Conservation (phyloP, 805 yeast genomes). For the Spathaspora arborariae region DNA sequence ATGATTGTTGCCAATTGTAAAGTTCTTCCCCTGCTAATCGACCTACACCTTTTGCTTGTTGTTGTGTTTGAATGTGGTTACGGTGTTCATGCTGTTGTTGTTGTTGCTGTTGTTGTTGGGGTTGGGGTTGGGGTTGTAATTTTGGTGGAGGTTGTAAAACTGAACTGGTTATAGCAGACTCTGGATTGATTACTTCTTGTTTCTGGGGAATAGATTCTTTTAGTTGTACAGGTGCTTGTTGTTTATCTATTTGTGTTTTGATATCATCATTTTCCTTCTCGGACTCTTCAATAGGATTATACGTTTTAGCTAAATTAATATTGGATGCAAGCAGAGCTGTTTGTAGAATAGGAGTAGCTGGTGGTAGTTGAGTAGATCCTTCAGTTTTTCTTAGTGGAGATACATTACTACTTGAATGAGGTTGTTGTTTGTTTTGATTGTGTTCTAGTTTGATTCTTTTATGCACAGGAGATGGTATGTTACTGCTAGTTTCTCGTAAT, state of each 20-base stretch:
- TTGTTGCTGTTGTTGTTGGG: neutral
- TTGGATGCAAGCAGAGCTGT: neutral
- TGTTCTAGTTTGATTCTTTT: constrained; percentile 25
- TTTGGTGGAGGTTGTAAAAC: neutral
- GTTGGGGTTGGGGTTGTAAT: neutral
- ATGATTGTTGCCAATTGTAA: constrained; percentile 58
- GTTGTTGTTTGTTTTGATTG: neutral
- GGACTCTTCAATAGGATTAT: neutral
- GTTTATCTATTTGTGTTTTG: neutral
- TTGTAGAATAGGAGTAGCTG: neutral
- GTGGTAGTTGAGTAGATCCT: neutral
- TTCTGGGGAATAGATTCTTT: neutral
- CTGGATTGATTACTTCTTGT: neutral
- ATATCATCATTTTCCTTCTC: neutral
- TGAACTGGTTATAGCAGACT: neutral
- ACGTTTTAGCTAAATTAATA: neutral
- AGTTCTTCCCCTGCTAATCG: constrained; percentile 45
- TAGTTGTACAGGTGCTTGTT: neutral
- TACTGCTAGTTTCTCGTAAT: constrained; percentile 37
- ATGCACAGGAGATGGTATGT: constrained; percentile 34
- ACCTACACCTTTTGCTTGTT: constrained; percentile 11
- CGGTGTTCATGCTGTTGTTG: constrained; percentile 1
- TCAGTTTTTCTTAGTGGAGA: neutral
- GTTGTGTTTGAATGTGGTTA: constrained; percentile 2
- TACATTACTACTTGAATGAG: neutral